Conservation (phyloP, 1,284 basidiomycete genomes). For the Termitomyces sp. region DNA sequence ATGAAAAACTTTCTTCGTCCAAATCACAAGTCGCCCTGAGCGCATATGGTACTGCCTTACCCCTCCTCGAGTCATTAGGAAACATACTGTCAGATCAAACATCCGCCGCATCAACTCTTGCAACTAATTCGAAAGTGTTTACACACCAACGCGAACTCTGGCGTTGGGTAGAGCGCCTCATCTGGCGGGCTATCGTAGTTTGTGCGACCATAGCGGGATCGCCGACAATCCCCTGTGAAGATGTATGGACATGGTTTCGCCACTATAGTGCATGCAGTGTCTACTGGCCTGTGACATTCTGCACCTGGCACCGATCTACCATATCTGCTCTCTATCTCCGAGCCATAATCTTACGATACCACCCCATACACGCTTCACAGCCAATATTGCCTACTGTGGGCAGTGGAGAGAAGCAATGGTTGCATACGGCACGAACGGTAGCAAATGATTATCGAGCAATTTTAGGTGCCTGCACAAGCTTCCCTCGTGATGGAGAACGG, state of each 20-base stretch:
- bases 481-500: slow-evolving; percentile 81
- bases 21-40: slow-evolving; percentile 44
- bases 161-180: slow-evolving; percentile 70
- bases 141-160: slow-evolving; percentile 66
- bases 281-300: slow-evolving; percentile 74
- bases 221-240: slow-evolving; percentile 22
- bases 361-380: slow-evolving; percentile 13
- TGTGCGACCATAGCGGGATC: slow-evolving; percentile 44
- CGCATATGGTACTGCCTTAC: slow-evolving; percentile 49
- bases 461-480: slow-evolving; percentile 61
- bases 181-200: slow-evolving; percentile 64
- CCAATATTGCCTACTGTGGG: slow-evolving; percentile 3
- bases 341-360: slow-evolving; percentile 54
- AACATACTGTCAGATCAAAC: slow-evolving; percentile 38
- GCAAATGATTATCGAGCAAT: slow-evolving; percentile 68
- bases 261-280: slow-evolving; percentile 59
- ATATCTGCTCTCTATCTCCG: slow-evolving; percentile 69
- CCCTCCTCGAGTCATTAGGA: slow-evolving; percentile 48
- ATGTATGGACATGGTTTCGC: slow-evolving; percentile 54
- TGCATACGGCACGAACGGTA: slow-evolving; percentile 56
- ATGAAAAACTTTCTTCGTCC: slow-evolving; percentile 43
- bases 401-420: slow-evolving; percentile 49
- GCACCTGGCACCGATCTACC: slow-evolving; percentile 66
- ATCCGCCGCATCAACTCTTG: slow-evolving; percentile 30
- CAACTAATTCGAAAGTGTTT: slow-evolving; percentile 45